phyloP scores from a whole-genome alignment of 345 rosid genomes.

The Salix brachista region DNA sequence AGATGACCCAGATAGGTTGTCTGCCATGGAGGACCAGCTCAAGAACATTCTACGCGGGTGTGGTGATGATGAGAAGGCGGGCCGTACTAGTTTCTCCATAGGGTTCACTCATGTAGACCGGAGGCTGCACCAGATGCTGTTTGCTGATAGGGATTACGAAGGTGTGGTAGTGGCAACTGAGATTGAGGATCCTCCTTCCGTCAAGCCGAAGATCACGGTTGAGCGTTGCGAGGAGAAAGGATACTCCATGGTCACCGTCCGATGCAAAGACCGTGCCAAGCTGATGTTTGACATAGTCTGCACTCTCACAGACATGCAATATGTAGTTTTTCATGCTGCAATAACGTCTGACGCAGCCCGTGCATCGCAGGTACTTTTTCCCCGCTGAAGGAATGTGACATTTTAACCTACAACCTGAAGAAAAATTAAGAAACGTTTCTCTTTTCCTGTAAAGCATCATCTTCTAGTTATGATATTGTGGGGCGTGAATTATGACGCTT shows the following conservation, averaged over 20 bases:
- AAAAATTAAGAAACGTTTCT: neutral
- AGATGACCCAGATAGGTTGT: conserved; percentile 57
- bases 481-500: neutral
- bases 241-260: conserved; percentile 70
- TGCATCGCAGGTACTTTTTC: conserved; percentile 58
- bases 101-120: conserved; percentile 87
- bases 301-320: conserved; percentile 96
- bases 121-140: conserved; percentile 89
- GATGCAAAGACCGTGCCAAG: conserved; percentile 80
- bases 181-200: conserved; percentile 35
- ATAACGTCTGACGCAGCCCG: conserved; percentile 68
- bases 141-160: conserved; percentile 92
- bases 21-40: conserved; percentile 73
- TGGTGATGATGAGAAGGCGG: conserved; percentile 58
- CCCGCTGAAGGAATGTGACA: neutral
- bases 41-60: conserved; percentile 65
- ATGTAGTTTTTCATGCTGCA: conserved; percentile 86
- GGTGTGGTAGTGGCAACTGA: conserved; percentile 38
- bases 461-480: neutral
- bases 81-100: conserved; percentile 68
- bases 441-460: neutral
- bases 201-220: conserved; percentile 53
- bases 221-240: conserved; percentile 76
- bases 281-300: conserved; percentile 89
- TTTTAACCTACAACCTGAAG: neutral